Evolutionary conservation across 2,329 filamentous ascomycete species (phyloP), one percentile per base, ranked within the genome.

Genomic region (Cladosporium colombiae): DNA sequence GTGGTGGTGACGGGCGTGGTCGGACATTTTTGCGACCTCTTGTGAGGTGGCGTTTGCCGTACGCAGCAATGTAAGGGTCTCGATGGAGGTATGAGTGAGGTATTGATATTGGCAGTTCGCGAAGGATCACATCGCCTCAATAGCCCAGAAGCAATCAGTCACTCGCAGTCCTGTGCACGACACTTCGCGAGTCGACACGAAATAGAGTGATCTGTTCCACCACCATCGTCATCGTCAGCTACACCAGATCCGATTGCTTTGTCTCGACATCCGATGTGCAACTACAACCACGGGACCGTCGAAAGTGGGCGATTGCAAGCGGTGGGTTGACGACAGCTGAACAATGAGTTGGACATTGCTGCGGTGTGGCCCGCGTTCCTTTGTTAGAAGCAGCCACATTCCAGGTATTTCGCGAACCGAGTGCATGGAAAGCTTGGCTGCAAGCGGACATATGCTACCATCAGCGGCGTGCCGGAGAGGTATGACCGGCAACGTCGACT

Each of bases 311-410:
- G 59, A 37, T 62, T 40, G 59, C 59, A 62, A 52, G 27, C 59
- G 59, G 58, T 49, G 33, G 55, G 55, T 33, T 57, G 55, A 57
- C 55, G 33, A 18, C 23, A 33, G 8, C 29, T 21, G 33, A 11
- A 62, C 59, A 62, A 62, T 52, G 44, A 21, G 11, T 25, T 10
- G 1, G 33, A 23, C n/a, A 29, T 25, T 16, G 14, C 21, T 46
- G 21, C 46, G 59, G 59, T 31, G 18, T 44, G 16, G 50, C 23
- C 25, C 50, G 25, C 50, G 27, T 55, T 63, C 49, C 61, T 63
- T 56, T 63, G 61, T 63, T 16, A 31, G 35, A 46, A 56, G 14
- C 50, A 29, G 35, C 61, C 35, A 56, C 61, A 63, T 63, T 63
- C 61, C 61, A 56, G 56, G 35, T 6, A n/a, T 11, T 23, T n/a